phyloP scores from a whole-genome alignment of 2,329 filamentous ascomycete genomes.

The Bertia moriformis region DNA sequence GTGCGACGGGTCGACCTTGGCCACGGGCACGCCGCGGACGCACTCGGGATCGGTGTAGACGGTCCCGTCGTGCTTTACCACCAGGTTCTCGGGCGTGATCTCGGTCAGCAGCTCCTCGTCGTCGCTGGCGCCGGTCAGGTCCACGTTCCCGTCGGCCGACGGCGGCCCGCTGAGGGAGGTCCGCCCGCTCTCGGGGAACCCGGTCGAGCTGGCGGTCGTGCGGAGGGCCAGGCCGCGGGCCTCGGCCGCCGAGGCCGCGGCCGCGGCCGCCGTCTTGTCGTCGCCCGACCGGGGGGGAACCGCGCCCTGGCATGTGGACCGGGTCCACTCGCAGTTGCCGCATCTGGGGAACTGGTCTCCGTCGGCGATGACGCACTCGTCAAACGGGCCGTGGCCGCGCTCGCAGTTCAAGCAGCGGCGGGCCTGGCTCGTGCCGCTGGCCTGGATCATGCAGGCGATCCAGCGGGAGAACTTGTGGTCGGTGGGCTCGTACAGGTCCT shows the following conservation, averaged over 20 bases:
- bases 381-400: constrained; percentile 26
- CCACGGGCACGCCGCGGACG: constrained; percentile 35
- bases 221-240: too few species aligned
- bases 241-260: too few species aligned
- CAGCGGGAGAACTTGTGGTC: constrained; percentile 27
- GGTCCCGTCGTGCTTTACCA: constrained; percentile 30
- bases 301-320: constrained; percentile 12
- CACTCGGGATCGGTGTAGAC: constrained; percentile 34
- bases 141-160: not conserved
- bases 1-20: constrained; percentile 30
- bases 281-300: not conserved
- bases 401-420: constrained; percentile 24
- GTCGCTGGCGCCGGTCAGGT: not conserved
- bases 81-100: constrained; percentile 30
- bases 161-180: not conserved
- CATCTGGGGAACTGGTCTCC: constrained; percentile 27
- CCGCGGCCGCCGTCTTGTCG: constrained; percentile 7
- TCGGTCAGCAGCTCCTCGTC: constrained; percentile 13
- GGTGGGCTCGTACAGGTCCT: constrained; percentile 23
- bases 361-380: constrained; percentile 26
- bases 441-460: constrained; percentile 33
- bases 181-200: too few species aligned
- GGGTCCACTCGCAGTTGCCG: constrained; percentile 35
- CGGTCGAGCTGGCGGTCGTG: too few species aligned
- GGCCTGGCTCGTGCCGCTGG: constrained; percentile 24